Percentiles rank a stretch among this genome's conserved stretches.
Conservation (phyloP, 495 filamentous ascomycete genomes). For the Neurospora sp. region DNA sequence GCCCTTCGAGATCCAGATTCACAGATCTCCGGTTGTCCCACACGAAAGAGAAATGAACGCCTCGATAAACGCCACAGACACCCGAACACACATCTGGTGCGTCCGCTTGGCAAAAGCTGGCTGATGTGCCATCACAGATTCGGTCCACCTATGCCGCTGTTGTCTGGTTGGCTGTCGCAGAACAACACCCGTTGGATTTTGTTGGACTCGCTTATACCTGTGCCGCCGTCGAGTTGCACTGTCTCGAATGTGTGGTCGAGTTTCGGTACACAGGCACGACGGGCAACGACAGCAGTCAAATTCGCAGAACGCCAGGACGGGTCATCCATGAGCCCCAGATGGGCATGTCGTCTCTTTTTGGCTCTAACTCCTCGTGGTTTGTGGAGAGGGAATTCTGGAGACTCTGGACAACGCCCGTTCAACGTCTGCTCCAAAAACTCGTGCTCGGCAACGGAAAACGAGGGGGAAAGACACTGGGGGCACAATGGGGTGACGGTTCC, state of each 20-base stretch:
- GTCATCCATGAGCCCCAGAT: background rate
- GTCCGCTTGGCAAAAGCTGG: background rate
- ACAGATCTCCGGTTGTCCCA: background rate
- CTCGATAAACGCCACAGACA: background rate
- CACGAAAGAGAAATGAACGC: background rate
- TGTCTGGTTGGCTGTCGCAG: background rate
- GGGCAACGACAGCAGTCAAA: background rate
- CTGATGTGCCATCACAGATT: background rate
- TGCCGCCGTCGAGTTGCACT: background rate
- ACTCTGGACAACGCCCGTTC: background rate
- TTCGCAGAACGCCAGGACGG: background rate
- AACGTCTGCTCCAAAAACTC: background rate
- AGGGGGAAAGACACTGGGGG: background rate
- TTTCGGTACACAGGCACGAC: background rate
- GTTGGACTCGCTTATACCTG: background rate
- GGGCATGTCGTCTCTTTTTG: background rate
- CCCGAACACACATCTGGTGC: background rate
- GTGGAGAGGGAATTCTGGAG: background rate
- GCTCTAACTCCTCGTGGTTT: background rate
- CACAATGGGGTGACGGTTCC: background rate
- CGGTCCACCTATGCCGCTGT: background rate
- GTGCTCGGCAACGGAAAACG: background rate
- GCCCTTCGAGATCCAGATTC: background rate
- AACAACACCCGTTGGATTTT: background rate
- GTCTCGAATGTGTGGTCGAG: background rate